These are phyloP conservation scores for Cyberlindnera nakhonratchasimensis DNA, from an alignment of 805 yeast genomes.

Conservation along the genomic window DNA sequence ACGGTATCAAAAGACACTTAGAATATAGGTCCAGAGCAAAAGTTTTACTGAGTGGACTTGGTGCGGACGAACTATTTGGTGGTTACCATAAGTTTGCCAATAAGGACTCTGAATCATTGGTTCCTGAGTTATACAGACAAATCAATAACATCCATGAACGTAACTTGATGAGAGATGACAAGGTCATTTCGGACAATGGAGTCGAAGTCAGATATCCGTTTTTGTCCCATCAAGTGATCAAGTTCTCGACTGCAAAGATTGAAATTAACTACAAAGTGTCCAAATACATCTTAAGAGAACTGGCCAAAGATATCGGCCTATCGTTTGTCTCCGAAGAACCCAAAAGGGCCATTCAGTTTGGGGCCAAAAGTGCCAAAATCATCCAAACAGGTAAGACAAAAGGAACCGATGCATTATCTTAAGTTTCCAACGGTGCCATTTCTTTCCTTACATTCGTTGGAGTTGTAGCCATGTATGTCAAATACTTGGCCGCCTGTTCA, in stretches of 20 bases:
- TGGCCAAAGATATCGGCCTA: constrained; percentile 54
- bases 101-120: constrained; percentile 42
- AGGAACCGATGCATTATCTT: constrained; percentile 60
- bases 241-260: constrained; percentile 42
- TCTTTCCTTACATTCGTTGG: constrained; percentile 7
- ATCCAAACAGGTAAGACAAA: constrained; percentile 69
- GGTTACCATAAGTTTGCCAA: constrained; percentile 85
- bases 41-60: constrained; percentile 86
- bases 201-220: constrained; percentile 89
- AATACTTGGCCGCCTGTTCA: constrained; percentile 50
- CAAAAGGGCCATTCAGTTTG: constrained; percentile 95
- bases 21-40: constrained; percentile 51
- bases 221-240: constrained; percentile 60
- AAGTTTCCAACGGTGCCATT: neutral
- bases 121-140: constrained; percentile 63
- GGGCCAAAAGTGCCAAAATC: constrained; percentile 93
- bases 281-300: constrained; percentile 57
- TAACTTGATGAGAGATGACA: constrained; percentile 88
- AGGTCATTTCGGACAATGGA: constrained; percentile 83
- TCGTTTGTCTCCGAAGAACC: constrained; percentile 64
- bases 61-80: constrained; percentile 96
- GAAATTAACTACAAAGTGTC: constrained; percentile 47
- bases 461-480: constrained; percentile 30
- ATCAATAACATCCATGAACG: constrained; percentile 70
- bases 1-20: constrained; percentile 8